Evolutionary conservation across 768 basidiomycete species (phyloP).

Genomic region (Mycena albidolilacea): DNA sequence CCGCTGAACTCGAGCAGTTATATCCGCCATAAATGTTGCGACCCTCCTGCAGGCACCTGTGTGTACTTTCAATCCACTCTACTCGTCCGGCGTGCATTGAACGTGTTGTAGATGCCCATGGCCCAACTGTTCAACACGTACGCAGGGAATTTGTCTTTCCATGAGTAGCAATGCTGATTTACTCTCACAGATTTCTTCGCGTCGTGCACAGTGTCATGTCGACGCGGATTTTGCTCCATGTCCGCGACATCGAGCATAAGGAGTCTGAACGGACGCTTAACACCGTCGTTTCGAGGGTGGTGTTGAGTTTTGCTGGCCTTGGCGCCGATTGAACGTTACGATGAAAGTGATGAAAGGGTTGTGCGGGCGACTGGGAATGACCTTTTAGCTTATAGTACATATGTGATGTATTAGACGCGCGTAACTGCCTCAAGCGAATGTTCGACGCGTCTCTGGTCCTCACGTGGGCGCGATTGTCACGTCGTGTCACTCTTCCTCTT

Average conservation of each 20-base stretch:
- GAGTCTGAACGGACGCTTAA: conserved; percentile 2
- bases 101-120: conserved; percentile 4
- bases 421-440: too few relatives aligned
- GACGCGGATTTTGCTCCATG: conserved; percentile 34
- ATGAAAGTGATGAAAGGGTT: not conserved
- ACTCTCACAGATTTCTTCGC: conserved; percentile 27
- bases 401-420: too few relatives aligned
- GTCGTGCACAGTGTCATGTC: conserved; percentile 35
- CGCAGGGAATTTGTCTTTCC: not conserved
- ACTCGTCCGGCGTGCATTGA: not conserved
- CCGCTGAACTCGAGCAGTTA: conserved; percentile 2
- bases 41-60: conserved; percentile 29
- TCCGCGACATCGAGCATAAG: conserved; percentile 18
- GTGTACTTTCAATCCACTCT: not conserved
- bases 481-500: too few relatives aligned
- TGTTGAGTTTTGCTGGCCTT: conserved; percentile 27
- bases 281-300: not conserved
- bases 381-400: not conserved
- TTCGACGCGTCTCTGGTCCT: too few relatives aligned
- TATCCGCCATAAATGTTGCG: conserved; percentile 33
- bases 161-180: not conserved
- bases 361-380: not conserved
- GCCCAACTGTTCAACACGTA: conserved; percentile 37
- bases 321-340: not conserved
- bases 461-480: too few relatives aligned